phyloP scores from a whole-genome alignment of 2,329 filamentous ascomycete genomes.

The Scleromitrula shiraiana region DNA sequence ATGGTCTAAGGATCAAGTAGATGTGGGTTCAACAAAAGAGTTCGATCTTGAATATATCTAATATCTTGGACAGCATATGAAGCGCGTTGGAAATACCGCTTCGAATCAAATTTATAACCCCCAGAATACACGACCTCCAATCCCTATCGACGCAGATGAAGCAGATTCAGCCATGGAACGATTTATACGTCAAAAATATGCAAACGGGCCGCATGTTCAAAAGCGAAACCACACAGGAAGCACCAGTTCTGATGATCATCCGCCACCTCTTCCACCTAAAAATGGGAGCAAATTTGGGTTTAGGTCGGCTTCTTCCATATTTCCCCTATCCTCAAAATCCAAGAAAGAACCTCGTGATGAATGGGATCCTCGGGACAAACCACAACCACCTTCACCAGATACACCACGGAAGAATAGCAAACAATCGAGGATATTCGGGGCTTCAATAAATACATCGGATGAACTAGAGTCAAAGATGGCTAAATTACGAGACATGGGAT shows the following conservation, averaged over 20 bases:
- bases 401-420: constrained; percentile 43
- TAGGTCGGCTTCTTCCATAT: constrained; percentile 53
- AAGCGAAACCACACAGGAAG: constrained; percentile 35
- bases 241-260: constrained; percentile 44
- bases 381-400: constrained; percentile 23
- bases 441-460: constrained; percentile 49
- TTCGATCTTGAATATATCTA: constrained; percentile 6
- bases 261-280: constrained; percentile 53
- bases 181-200: constrained; percentile 92
- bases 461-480: constrained; percentile 69
- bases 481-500: constrained; percentile 83
- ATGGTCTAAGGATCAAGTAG: constrained; percentile 92
- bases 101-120: constrained; percentile 91
- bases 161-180: constrained; percentile 90
- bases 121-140: constrained; percentile 69
- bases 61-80: constrained; percentile 66
- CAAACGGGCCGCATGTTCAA: constrained; percentile 46
- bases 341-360: constrained; percentile 20
- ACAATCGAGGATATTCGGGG: constrained; percentile 61
- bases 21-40: constrained; percentile 51
- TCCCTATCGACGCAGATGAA: constrained; percentile 87
- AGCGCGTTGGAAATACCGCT: constrained; percentile 73
- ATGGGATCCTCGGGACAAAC: constrained; percentile 13
- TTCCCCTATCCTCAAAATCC: constrained; percentile 42
- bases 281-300: constrained; percentile 52